phyloP scores from a whole-genome alignment of 2,329 filamentous ascomycete genomes.

The Cryphonectria naterciae region DNA sequence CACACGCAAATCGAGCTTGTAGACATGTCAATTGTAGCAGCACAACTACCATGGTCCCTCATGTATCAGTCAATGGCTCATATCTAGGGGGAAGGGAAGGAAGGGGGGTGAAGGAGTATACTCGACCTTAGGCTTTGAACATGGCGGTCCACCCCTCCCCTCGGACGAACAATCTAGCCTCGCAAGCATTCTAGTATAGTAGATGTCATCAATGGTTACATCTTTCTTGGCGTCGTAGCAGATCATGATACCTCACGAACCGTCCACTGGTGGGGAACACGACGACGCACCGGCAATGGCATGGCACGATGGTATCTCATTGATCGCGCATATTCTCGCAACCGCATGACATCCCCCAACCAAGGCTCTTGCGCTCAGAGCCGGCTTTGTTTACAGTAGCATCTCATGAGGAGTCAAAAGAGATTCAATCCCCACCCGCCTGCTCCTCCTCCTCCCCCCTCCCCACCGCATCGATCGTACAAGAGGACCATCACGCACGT shows the following conservation, averaged over 20 bases:
- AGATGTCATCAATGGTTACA: neutral
- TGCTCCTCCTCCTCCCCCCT: neutral
- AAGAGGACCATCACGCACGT: neutral
- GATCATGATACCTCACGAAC: neutral
- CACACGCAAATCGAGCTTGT: neutral
- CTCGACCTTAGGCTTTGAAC: neutral
- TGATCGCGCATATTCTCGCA: neutral
- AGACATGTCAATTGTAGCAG: neutral
- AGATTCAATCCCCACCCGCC: neutral
- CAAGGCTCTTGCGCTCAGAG: neutral
- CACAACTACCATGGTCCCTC: neutral
- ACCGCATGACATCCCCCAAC: neutral
- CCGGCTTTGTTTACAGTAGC: slow-evolving; percentile 1
- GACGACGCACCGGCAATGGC: neutral
- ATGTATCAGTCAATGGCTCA: neutral
- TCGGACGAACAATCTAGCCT: neutral
- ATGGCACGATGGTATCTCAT: neutral
- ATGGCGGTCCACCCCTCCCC: neutral
- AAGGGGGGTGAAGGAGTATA: neutral
- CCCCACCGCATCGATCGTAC: neutral
- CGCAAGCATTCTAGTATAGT: neutral
- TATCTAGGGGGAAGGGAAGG: too few species aligned
- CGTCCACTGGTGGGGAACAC: neutral
- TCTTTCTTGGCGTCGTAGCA: neutral
- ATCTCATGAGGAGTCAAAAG: slow-evolving; percentile 7